These are phyloP conservation scores for Drechslerella stenobrocha DNA, from an alignment of 2,329 filamentous ascomycete species.

Conservation along the genomic window DNA sequence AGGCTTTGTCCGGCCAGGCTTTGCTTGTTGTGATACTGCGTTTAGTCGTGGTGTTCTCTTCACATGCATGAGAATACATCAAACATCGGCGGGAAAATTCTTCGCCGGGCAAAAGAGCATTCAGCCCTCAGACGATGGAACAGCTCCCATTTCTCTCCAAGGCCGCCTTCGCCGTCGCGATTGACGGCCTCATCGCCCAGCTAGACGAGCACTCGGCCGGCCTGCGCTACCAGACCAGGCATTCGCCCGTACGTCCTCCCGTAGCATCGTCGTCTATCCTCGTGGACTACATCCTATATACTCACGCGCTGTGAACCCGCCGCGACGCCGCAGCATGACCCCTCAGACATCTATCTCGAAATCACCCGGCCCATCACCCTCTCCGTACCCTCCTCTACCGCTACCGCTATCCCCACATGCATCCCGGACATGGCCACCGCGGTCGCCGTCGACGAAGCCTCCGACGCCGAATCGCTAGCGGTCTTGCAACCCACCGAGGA, in stretches of 20 bases:
- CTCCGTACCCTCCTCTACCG: background rate
- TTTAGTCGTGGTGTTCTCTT: background rate
- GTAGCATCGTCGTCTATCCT: background rate
- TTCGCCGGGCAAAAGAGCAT: too few relatives aligned
- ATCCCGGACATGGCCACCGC: too few relatives aligned
- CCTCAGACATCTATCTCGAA: constrained; percentile 34
- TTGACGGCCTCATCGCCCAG: constrained; percentile 20
- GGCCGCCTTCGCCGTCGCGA: constrained; percentile 16
- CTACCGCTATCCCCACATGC: background rate
- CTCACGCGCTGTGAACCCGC: background rate
- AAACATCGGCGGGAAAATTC: too few relatives aligned
- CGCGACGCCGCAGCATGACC: constrained; percentile 21
- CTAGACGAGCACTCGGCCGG: constrained; percentile 16
- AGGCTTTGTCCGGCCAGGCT: too few relatives aligned
- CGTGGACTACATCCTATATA: background rate
- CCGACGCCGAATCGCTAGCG: constrained; percentile 23
- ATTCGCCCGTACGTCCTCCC: constrained; percentile 23
- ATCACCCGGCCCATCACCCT: constrained; percentile 8
- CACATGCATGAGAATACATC: background rate
- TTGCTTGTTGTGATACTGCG: too few relatives aligned
- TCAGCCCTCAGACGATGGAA: background rate
- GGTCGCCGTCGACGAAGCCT: constrained; percentile 23
- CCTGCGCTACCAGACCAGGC: constrained; percentile 23
- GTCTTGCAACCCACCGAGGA: too few relatives aligned
- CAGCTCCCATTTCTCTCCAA: constrained; percentile 30